Base-by-base conservation (phyloP, 306 rosid genomes). In the Psophocarpus tetragonolobus region DNA sequence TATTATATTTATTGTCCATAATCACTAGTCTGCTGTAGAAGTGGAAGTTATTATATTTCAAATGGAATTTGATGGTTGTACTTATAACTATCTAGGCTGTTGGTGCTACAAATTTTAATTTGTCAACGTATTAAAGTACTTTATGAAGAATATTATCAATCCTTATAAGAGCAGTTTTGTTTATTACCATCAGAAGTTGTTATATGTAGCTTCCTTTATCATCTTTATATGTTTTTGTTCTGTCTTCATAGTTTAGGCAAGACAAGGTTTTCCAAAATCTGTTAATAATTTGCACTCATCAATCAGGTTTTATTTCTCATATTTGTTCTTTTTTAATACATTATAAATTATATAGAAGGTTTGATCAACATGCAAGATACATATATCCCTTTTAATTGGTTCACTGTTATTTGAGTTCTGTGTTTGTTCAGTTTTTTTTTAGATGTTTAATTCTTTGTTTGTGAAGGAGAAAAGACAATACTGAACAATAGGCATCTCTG, bases 1-100 rank as follows among this genome's bases (percentile, higher is more conserved):
- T 71, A 41, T 61, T 72, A 68, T 26, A 39, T 79, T 61, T 74
- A 64, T 13, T 53, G 60, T 73, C 35, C 44, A 74, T 36, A 62
- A 63, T 73, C 67, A 13, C 67, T 73, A 62, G 18, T 70, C 41
- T 60, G 41, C 69, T 26, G 30, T 68, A 27, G 63, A 68, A 17
- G 74, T 26, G 38, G 68, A 66, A 36, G 18, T 30, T 63, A 27
- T 74, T 29, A 50, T 73, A 50, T 51, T 67, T 71, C 74, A 35
- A 74, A 77, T 15, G 13, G 4, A n/a, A 71, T 57, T 62, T 78
- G 15, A 24, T 54, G 39, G 24, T 50, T 61, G 50, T 58, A 48
- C 27, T 20, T 51, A 18, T 58, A 66, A 48, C 18, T 77, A 57
- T 53, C 45, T 72, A 45, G 47, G 65, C 58, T 48, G 4, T 66